Conservation (phyloP, 2,329 filamentous ascomycete genomes). For the Annulohypoxylon truncatum region DNA sequence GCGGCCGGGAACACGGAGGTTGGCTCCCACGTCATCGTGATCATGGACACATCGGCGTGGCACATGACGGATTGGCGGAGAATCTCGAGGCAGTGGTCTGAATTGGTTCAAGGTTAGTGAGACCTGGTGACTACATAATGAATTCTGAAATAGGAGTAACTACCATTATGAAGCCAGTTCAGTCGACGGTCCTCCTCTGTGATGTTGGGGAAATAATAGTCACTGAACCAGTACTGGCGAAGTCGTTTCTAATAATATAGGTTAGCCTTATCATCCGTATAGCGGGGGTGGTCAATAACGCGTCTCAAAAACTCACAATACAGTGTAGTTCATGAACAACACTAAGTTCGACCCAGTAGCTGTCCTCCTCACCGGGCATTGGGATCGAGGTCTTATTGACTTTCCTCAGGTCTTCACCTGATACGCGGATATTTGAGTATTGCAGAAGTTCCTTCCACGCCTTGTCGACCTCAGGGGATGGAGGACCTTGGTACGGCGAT, state of each 20-base stretch:
- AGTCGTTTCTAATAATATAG: background rate
- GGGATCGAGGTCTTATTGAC: background rate
- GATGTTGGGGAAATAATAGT: background rate
- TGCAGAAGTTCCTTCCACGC: background rate
- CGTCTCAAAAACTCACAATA: background rate
- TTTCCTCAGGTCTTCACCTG: background rate
- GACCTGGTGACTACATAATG: background rate
- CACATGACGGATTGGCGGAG: background rate
- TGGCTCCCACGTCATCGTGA: background rate
- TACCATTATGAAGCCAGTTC: background rate
- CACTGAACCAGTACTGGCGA: background rate
- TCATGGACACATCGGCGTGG: background rate
- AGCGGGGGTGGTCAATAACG: background rate
- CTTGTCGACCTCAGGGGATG: background rate
- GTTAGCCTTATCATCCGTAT: background rate
- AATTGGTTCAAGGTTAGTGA: background rate
- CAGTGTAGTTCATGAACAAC: background rate
- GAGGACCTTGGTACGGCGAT: background rate
- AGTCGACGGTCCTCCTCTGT: background rate
- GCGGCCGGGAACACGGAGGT: background rate
- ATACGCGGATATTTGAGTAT: background rate
- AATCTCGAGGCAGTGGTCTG: background rate
- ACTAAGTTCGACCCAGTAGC: background rate
- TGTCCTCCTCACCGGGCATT: background rate
- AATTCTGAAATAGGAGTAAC: background rate